phyloP scores from a whole-genome alignment of 495 filamentous ascomycete species.

The Pyrenula massariospora region DNA sequence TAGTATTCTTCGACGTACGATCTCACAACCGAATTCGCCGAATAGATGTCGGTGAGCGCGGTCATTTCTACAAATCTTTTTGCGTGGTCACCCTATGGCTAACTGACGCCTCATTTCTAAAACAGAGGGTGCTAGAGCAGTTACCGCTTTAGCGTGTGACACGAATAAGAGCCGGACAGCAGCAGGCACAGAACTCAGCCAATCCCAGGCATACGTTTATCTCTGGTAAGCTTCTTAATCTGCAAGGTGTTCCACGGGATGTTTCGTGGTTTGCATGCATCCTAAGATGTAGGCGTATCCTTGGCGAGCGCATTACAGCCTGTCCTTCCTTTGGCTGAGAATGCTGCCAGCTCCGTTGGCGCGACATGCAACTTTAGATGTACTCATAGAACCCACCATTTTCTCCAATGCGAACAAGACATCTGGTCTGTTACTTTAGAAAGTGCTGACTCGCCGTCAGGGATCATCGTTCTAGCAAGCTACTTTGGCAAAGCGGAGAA shows the following conservation, averaged over 20 bases:
- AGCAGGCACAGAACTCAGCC: conserved; percentile 67
- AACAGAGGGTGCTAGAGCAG: conserved; percentile 35
- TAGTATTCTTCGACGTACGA: conserved; percentile 31
- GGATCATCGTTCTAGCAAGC: not conserved
- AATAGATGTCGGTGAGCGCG: conserved; percentile 8
- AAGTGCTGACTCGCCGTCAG: not conserved
- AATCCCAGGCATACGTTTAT: conserved; percentile 58
- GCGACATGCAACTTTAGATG: no score
- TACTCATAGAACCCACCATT: no score
- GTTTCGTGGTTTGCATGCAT: no score
- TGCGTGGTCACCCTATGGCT: not conserved
- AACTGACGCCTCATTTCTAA: no score
- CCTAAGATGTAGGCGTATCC: no score
- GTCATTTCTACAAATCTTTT: not conserved
- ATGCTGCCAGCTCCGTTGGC: no score
- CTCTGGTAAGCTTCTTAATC: conserved; percentile 47
- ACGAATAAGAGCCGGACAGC: conserved; percentile 47
- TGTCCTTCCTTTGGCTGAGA: no score
- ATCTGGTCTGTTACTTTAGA: no score
- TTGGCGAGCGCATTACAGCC: no score
- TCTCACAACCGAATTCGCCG: conserved; percentile 5
- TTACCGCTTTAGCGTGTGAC: conserved; percentile 60
- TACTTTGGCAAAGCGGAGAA: conserved; percentile 32
- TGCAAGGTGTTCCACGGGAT: not conserved
- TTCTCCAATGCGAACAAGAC: no score